Conservation (phyloP, 345 rosid genomes). For the Eucalyptus erythrocorys region DNA sequence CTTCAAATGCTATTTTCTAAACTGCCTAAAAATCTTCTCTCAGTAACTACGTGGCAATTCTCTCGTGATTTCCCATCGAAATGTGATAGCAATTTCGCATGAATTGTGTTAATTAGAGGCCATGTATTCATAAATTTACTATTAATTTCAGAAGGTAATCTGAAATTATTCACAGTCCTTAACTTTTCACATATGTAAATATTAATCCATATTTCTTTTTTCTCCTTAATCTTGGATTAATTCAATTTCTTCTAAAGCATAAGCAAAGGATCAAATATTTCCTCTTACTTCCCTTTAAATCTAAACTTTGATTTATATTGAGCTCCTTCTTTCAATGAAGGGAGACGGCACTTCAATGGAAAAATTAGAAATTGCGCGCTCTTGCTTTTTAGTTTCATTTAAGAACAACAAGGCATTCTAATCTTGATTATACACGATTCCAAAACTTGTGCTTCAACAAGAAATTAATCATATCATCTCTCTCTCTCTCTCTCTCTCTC, state of each 20-base stretch:
- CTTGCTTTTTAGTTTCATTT: not conserved
- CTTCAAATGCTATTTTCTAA: not conserved
- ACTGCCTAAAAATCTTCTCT: not conserved
- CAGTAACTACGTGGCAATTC: not conserved
- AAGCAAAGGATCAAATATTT: not conserved
- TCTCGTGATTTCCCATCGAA: not conserved
- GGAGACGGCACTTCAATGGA: not conserved
- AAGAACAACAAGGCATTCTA: not conserved
- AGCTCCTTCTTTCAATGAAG: not conserved
- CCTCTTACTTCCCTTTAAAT: not conserved
- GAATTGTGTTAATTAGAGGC: not conserved
- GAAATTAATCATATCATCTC: not conserved
- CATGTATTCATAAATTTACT: not conserved
- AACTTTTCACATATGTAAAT: not conserved
- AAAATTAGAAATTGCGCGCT: not conserved
- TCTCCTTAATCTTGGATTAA: not conserved
- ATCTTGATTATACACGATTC: not conserved
- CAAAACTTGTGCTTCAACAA: not conserved
- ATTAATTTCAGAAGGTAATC: not conserved
- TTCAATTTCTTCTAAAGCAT: not conserved
- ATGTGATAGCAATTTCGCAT: not conserved
- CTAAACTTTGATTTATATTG: not conserved
- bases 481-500: too few relatives aligned
- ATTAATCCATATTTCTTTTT: not conserved
- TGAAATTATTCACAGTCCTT: not conserved